Evolutionary conservation across 768 basidiomycete species (phyloP), one percentile per base, ranked within the genome.

Genomic region (Cubamyces lactineus): DNA sequence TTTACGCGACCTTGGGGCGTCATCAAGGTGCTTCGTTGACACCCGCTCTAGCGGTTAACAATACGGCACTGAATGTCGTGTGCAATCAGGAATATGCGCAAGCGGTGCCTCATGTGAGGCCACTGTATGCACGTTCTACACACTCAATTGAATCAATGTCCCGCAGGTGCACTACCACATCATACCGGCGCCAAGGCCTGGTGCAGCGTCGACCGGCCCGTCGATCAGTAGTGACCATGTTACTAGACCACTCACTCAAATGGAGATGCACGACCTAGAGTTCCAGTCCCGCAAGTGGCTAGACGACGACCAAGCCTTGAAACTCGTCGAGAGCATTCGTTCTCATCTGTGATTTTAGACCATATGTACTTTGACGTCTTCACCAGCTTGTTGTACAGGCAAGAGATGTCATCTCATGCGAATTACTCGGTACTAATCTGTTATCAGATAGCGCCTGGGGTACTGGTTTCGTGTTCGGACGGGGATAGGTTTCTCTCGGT

Each of bases 61-160:
- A 89, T 65, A 87, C 86, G 16, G 87, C 78, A 7, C 76, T 91
- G 49, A 91, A 91, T 69, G 83, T 91, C 6, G 89, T 91, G 4
- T 89, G 88, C 67, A 91, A 91, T 69, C 89, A 91, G 69, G 89
- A 90, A 72, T 91, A 91, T 66, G 89, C 89, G 0, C 89, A 91
- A 69, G 87, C 86, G 4, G 87, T 91, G 7, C 85, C 84, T n/a
- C 89, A 91, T 75, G 89, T 89, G 63, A 60, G 84, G 28, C 11
- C 7, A 5, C 17, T 21, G 2, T 42, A 47, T 53, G 38, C 49
- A 55, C 7, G 42, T 2, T 11, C n/a, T 45, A n/a, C 5, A 15
- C 8, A 45, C 5, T 47, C 57, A 52, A 53, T 38, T 50, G 21
- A 41, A 45, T 53, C 41, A 21, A 5, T 46, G 38, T 6, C 39